Conservation (phyloP, 495 filamentous ascomycete genomes). For the Xylaria scruposa region DNA sequence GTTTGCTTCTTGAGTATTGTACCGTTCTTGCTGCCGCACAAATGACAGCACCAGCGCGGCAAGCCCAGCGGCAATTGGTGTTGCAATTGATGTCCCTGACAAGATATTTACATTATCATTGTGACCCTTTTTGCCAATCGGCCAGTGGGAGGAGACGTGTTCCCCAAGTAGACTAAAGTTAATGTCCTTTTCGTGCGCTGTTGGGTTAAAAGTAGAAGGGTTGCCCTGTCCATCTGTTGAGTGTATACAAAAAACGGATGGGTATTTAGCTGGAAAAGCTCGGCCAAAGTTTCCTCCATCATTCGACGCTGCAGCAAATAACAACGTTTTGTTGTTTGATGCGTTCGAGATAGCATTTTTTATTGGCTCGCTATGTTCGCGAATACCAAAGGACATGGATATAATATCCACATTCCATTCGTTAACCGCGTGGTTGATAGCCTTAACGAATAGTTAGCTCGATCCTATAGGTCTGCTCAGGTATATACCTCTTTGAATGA, state of each 20-base stretch:
- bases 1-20: conserved; percentile 5
- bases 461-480: background rate
- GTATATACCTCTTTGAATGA: too few relatives aligned
- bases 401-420: conserved; percentile 48
- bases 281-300: conserved; percentile 42
- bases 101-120: conserved; percentile 32
- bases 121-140: conserved; percentile 33
- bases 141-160: conserved; percentile 43
- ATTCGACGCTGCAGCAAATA: conserved; percentile 47
- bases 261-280: conserved; percentile 46
- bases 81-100: conserved; percentile 35
- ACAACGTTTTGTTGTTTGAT: conserved; percentile 33
- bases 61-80: conserved; percentile 23
- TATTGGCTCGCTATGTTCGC: conserved; percentile 38
- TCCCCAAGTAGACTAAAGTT: conserved; percentile 47
- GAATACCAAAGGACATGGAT: conserved; percentile 47
- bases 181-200: conserved; percentile 37
- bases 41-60: conserved; percentile 25
- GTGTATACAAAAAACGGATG: conserved; percentile 46
- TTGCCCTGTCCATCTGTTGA: conserved; percentile 46
- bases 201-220: conserved; percentile 43
- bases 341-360: conserved; percentile 39
- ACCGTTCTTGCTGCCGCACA: conserved; percentile 34
- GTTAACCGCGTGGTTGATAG: conserved; percentile 42
- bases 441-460: conserved; percentile 26